Evolutionary conservation across 2,329 filamentous ascomycete species (phyloP).

Genomic region (Hymenoscyphus repandus): DNA sequence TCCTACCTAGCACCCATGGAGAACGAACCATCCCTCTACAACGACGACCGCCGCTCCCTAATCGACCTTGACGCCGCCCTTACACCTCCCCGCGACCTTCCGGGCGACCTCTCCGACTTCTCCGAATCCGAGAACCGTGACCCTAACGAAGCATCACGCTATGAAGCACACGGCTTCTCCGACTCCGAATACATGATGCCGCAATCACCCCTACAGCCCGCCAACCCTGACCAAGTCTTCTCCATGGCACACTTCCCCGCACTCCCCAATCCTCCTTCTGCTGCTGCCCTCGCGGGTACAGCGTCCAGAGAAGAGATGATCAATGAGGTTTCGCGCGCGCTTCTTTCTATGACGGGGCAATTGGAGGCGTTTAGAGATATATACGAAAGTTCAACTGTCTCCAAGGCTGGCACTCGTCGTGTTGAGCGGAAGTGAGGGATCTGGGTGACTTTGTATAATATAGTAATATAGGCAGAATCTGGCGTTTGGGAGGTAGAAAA

Average conservation of each 20-base stretch:
- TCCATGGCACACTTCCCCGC: slow-evolving; percentile 20
- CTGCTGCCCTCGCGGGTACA: slow-evolving; percentile 21
- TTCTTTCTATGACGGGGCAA: slow-evolving; percentile 22
- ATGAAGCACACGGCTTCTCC: slow-evolving; percentile 13
- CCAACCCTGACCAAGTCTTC: slow-evolving; percentile 3
- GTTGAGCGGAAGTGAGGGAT: no score
- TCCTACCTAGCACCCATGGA: slow-evolving; percentile 44
- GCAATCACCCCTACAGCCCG: slow-evolving; percentile 15
- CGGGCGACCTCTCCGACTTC: slow-evolving; percentile 28
- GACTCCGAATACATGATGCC: slow-evolving; percentile 20
- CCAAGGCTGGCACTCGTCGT: neutral
- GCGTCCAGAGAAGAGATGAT: slow-evolving; percentile 24
- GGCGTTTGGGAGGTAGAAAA: neutral
- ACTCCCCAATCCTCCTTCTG: slow-evolving; percentile 23
- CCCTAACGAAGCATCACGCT: slow-evolving; percentile 11
- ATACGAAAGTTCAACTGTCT: slow-evolving; percentile 16
- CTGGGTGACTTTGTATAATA: no score
- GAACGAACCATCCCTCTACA: slow-evolving; percentile 43
- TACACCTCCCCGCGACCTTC: slow-evolving; percentile 15
- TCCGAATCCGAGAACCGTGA: slow-evolving; percentile 26
- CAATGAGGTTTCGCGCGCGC: slow-evolving; percentile 21
- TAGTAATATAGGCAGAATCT: no score
- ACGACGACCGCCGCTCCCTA: slow-evolving; percentile 44
- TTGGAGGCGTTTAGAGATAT: slow-evolving; percentile 25
- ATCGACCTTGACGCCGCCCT: slow-evolving; percentile 6